Evolutionary conservation across 257 asterid species (phyloP).

Genomic region (Pogostemon cablin): DNA sequence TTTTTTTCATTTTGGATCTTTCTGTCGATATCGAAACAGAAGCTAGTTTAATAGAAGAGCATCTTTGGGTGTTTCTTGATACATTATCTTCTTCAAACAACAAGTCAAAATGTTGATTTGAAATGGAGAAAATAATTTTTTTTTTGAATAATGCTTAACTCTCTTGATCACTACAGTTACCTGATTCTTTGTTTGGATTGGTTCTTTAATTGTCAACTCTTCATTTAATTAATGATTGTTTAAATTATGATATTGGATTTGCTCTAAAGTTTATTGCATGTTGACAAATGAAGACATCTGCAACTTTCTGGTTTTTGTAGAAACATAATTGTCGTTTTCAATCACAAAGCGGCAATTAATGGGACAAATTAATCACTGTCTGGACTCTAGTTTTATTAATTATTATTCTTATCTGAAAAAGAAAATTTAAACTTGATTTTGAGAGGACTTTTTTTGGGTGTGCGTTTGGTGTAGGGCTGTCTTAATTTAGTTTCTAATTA

Average conservation of each 20-base stretch:
- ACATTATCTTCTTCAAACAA: constrained; percentile 30
- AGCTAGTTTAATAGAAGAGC: constrained; percentile 29
- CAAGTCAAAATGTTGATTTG: constrained; percentile 42
- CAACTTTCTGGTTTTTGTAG: not conserved
- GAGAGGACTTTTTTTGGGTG: not conserved
- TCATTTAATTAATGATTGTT: not conserved
- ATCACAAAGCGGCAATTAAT: constrained; percentile 8
- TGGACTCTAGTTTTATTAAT: not conserved
- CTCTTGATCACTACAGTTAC: constrained; percentile 8
- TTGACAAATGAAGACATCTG: constrained; percentile 30
- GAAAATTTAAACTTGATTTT: no score
- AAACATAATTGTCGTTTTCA: constrained; percentile 25
- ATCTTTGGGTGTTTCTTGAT: constrained; percentile 32
- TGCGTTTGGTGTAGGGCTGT: not conserved
- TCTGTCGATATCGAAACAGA: constrained; percentile 18
- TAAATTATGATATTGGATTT: constrained; percentile 5
- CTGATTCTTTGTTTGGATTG: not conserved
- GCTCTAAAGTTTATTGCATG: not conserved
- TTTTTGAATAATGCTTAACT: constrained; percentile 10
- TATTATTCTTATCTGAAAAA: not conserved
- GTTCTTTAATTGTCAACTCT: constrained; percentile 19
- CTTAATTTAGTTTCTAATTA: not conserved
- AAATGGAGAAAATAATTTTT: not conserved
- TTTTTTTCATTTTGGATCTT: constrained; percentile 29
- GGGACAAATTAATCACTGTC: not conserved